Percentiles rank a stretch among this genome's conserved stretches.
Conservation (phyloP, 257 asterid genomes). For the Rhazya stricta region DNA sequence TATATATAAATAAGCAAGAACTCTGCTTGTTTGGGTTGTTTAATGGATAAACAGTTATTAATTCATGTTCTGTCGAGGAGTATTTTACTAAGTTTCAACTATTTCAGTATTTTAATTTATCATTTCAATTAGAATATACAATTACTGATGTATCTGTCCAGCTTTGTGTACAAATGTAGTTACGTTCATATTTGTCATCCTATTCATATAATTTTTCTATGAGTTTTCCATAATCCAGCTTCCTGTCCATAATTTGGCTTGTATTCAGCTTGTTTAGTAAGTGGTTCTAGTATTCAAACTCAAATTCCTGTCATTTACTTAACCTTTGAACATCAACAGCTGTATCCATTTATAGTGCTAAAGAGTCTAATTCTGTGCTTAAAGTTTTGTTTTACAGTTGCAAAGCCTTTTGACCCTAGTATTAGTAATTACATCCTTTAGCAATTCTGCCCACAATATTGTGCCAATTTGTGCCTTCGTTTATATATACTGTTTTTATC, state of each 20-base stretch:
- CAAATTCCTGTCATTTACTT: not conserved
- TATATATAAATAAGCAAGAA: not conserved
- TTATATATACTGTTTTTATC: not conserved
- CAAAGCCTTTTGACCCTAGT: not conserved
- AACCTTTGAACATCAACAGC: not conserved
- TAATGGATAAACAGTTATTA: not conserved
- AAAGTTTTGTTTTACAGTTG: not conserved
- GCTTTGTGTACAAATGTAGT: not conserved
- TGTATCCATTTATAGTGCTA: not conserved
- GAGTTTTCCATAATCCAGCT: not conserved
- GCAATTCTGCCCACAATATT: not conserved
- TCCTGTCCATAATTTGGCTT: not conserved
- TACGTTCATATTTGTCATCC: not conserved
- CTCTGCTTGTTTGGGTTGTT: not conserved
- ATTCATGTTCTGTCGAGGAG: not conserved
- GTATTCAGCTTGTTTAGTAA: not conserved
- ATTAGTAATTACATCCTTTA: not conserved
- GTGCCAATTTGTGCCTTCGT: not conserved
- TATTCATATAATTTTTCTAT: not conserved
- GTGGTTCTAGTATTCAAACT: not conserved
- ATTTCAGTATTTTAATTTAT: not conserved
- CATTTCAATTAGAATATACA: not conserved
- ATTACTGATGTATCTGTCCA: not conserved
- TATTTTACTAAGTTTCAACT: not conserved
- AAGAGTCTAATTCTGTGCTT: not conserved